Evolutionary conservation across 257 asterid species (phyloP).

Genomic region (Coffea eugenioides): DNA sequence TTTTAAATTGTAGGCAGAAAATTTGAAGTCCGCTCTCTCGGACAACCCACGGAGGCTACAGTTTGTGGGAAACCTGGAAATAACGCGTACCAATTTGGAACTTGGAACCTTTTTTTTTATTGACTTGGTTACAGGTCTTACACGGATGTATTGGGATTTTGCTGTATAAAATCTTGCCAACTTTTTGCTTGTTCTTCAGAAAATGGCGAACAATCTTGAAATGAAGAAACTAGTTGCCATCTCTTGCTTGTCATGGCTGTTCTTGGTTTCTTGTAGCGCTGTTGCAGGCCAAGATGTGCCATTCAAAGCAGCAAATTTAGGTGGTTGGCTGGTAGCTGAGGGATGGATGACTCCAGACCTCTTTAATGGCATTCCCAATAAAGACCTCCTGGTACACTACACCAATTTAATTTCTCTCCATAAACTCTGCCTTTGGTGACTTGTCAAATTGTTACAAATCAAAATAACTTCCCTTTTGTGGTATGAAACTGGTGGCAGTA

Average conservation of each 20-base stretch:
- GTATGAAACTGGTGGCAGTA: too few relatives aligned
- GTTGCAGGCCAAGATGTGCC: slow-evolving; percentile 25
- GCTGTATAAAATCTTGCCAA: not conserved
- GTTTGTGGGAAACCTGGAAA: not conserved
- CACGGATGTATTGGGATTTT: not conserved
- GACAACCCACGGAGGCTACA: not conserved
- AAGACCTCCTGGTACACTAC: slow-evolving; percentile 8
- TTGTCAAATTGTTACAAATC: too few relatives aligned
- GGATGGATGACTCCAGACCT: slow-evolving; percentile 52
- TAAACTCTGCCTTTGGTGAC: too few relatives aligned
- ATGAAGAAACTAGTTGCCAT: not conserved
- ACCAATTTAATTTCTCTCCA: not conserved
- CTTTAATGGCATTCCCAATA: slow-evolving; percentile 35
- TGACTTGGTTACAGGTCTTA: not conserved
- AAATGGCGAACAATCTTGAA: not conserved
- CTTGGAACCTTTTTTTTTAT: not conserved
- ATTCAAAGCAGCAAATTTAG: slow-evolving; percentile 37
- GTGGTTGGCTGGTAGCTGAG: slow-evolving; percentile 44
- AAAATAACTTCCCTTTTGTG: too few relatives aligned
- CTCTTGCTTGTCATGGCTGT: not conserved
- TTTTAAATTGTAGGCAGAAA: too few relatives aligned
- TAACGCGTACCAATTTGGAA: not conserved
- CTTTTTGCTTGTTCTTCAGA: not conserved
- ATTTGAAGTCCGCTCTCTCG: too few relatives aligned
- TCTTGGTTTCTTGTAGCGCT: not conserved